Evolutionary conservation across 2,329 filamentous ascomycete species (phyloP), one percentile per base, ranked within the genome.

Genomic region (Aulographum hederae): DNA sequence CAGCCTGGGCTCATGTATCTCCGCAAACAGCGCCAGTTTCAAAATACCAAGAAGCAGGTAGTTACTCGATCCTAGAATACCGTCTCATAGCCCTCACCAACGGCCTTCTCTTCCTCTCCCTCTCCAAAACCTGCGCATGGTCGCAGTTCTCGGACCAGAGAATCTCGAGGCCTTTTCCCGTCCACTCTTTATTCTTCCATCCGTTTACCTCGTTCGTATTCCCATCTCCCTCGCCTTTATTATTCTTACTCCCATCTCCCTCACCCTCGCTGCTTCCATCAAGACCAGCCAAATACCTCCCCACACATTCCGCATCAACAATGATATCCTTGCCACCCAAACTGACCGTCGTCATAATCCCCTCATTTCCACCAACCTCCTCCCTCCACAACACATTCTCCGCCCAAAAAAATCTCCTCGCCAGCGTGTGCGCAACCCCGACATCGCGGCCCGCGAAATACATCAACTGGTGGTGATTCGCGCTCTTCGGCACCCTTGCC

Each of bases 311-410:
- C 0, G 69, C 69, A 43, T 78, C 61, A 4, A 78, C 68, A 39
- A 80, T 78, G 28, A 78, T 47, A 50, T 79, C 75, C 32, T 59
- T 54, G 6, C 65, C 68, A 5, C 66, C 60, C 16, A 79, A 53
- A 34, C 57, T 65, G 1, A 77, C 69, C 0, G 67, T 70, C 8
- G 72, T 63, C 13, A 51, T 38, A 29, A 54, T 48, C 34, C 50
- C 39, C 32, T 50, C 36, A 19, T 50, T 41, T 12, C 49, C 46
- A 19, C 62, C 38, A 28, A 79, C 47, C 37, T 78, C 70, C 30
- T 78, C 69, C 40, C 68, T 70, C 75, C 76, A 81, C 5, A 78
- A 52, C 25, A 77, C 68, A 39, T 75, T 78, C 40, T 79, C 63
- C 17, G 60, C 60, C 77, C 76, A 81, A 51, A 78, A 78, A 52